These are phyloP conservation scores for Candida tammaniensis DNA, from an alignment of 805 yeast species.

Conservation along the genomic window DNA sequence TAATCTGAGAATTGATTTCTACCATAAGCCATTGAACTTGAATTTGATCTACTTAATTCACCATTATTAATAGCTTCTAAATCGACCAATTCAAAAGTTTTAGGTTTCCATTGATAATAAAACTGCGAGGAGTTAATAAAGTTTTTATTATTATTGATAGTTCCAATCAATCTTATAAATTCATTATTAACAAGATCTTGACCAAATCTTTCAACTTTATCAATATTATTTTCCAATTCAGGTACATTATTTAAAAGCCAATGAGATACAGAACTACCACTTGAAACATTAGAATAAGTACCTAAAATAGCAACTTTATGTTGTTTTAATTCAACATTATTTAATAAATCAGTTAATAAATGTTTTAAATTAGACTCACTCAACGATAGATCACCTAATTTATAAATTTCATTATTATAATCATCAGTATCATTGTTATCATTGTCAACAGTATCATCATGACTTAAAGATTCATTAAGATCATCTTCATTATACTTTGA, in stretches of 20 bases:
- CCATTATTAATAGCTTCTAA: constrained; percentile 13
- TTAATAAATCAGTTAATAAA: constrained; percentile 32
- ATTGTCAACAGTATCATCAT: constrained; percentile 1
- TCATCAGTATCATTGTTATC: constrained; percentile 23
- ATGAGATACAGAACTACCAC: constrained; percentile 58
- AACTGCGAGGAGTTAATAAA: constrained; percentile 76
- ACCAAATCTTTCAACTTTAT: constrained; percentile 68
- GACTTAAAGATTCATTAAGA: constrained; percentile 20
- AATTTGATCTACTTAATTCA: constrained; percentile 5
- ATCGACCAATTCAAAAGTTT: constrained; percentile 52
- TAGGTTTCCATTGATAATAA: constrained; percentile 77
- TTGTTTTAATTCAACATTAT: constrained; percentile 47
- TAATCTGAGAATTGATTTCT: constrained; percentile 26
- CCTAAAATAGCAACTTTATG: constrained; percentile 70
- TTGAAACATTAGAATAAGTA: constrained; percentile 57
- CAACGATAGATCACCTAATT: constrained; percentile 32
- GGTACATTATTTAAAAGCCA: constrained; percentile 53
- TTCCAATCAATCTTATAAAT: constrained; percentile 62
- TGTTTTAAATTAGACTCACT: constrained; percentile 28
- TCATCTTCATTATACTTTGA: constrained; percentile 46
- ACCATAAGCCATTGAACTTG: constrained; percentile 9
- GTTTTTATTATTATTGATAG: constrained; percentile 44
- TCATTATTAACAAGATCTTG: constrained; percentile 65
- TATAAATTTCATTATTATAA: constrained; percentile 17
- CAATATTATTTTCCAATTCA: constrained; percentile 45